Conservation (phyloP, 768 basidiomycete species). For the Collybiopsis luxurians region DNA sequence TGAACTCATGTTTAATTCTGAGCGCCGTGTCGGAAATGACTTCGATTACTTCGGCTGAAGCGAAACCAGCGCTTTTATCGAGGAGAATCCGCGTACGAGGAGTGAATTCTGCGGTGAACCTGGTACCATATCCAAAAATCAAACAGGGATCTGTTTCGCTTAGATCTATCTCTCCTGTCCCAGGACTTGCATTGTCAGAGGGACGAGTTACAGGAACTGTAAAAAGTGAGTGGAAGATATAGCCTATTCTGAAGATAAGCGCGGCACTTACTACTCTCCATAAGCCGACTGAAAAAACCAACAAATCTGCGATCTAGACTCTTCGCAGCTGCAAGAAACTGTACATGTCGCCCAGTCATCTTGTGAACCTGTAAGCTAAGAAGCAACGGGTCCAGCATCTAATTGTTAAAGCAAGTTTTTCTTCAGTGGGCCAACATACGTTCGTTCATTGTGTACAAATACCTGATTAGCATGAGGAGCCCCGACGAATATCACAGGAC, state of each 20-base stretch:
- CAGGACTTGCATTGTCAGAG: conserved; percentile 82
- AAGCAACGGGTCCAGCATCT: conserved; percentile 92
- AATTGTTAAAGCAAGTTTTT: conserved; percentile 17
- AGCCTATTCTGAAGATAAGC: too few species aligned
- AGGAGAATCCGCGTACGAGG: conserved; percentile 86
- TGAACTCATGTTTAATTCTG: conserved; percentile 82
- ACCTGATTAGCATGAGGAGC: conserved; percentile 94
- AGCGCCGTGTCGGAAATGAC: conserved; percentile 87
- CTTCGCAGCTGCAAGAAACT: conserved; percentile 86
- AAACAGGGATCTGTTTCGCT: conserved; percentile 75
- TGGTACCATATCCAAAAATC: conserved; percentile 77
- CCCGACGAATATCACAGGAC: conserved; percentile 89
- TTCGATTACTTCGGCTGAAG: conserved; percentile 80
- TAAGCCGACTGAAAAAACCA: conserved; percentile 76
- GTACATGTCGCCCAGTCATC: conserved; percentile 77
- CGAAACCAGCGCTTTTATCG: conserved; percentile 73
- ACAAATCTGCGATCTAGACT: conserved; percentile 80
- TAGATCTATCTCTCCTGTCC: conserved; percentile 67
- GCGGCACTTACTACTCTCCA: too few species aligned
- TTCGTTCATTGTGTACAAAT: conserved; percentile 15
- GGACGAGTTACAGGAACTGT: conserved; percentile 94
- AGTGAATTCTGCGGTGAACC: conserved; percentile 68
- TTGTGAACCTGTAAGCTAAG: conserved; percentile 82
- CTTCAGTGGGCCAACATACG: too few species aligned
- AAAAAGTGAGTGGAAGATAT: too few species aligned